Evolutionary conservation across 345 rosid genomes (phyloP).

Genomic region (Psidium friedrichsthalianum): DNA sequence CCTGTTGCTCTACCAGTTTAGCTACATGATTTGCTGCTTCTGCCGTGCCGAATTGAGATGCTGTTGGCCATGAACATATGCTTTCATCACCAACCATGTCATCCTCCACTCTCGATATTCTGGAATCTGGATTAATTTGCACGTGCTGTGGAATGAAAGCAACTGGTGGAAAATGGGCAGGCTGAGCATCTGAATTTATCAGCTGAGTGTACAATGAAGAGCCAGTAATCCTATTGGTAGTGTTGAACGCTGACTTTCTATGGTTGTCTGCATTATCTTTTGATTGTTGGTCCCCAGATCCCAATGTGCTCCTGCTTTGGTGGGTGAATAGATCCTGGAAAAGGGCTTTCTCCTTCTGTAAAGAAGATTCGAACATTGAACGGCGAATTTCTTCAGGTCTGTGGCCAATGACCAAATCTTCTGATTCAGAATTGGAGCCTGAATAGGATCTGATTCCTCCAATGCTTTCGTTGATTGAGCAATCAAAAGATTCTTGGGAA

Average conservation of each 20-base stretch:
- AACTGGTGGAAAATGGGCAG: slow-evolving; percentile 5
- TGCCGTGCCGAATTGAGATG: slow-evolving; percentile 15
- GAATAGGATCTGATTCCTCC: slow-evolving; percentile 5
- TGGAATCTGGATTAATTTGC: slow-evolving; percentile 14
- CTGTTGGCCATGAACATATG: slow-evolving; percentile 32
- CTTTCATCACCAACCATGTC: slow-evolving; percentile 30
- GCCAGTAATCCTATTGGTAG: slow-evolving; percentile 9
- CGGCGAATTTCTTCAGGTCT: slow-evolving; percentile 18
- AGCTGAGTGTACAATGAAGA: slow-evolving; percentile 24
- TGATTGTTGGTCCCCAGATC: slow-evolving; percentile 10
- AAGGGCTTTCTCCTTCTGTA: slow-evolving; percentile 17
- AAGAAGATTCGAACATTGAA: slow-evolving; percentile 16
- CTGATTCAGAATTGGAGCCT: slow-evolving; percentile 3
- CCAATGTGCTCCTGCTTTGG: slow-evolving; percentile 16
- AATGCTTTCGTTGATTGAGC: slow-evolving; percentile 2
- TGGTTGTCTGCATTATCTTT: slow-evolving; percentile 17
- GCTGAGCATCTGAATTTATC: slow-evolving; percentile 11
- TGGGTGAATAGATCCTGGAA: slow-evolving; percentile 27
- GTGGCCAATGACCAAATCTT: slow-evolving; percentile 7
- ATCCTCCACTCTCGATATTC: slow-evolving; percentile 21
- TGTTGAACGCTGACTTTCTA: slow-evolving; percentile 14
- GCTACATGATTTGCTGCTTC: slow-evolving; percentile 12
- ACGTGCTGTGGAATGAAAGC: slow-evolving; percentile 17
- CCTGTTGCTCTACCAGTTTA: slow-evolving; percentile 10
- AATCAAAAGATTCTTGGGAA: slow-evolving; percentile 51